phyloP scores from a whole-genome alignment of 225 moss, liverwort and hornwort genomes.

The Neckera pumila region DNA sequence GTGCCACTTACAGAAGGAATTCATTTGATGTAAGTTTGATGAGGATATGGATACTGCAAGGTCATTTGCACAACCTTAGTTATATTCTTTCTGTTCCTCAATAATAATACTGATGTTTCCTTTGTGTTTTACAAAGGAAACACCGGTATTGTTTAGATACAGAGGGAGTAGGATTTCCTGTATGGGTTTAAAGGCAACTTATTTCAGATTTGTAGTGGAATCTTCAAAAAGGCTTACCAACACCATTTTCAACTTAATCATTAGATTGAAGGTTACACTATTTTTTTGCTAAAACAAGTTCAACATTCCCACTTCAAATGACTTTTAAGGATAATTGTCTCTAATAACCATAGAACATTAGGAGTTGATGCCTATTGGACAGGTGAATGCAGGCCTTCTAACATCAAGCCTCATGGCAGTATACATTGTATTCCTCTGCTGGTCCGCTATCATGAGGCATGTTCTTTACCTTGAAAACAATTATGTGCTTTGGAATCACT shows the following conservation, averaged over 20 bases:
- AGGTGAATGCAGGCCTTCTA: constrained; percentile 73
- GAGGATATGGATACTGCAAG: neutral
- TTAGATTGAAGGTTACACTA: neutral
- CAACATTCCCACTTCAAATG: neutral
- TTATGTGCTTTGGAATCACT: neutral
- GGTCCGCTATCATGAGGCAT: constrained; percentile 78
- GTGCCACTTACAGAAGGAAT: too few species aligned
- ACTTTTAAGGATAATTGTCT: neutral
- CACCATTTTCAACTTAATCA: neutral
- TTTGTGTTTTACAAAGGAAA: neutral
- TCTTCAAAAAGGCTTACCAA: neutral
- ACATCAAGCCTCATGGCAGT: constrained; percentile 60
- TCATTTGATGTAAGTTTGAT: neutral
- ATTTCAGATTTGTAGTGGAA: neutral
- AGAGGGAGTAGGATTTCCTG: neutral
- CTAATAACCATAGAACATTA: neutral
- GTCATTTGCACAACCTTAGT: neutral
- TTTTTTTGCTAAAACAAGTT: neutral
- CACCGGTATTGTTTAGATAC: neutral
- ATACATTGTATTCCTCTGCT: constrained; percentile 63
- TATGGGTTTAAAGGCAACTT: neutral
- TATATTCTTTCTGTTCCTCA: too few species aligned
- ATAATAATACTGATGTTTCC: too few species aligned
- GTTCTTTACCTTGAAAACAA: neutral
- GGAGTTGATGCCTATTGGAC: neutral